phyloP scores from a whole-genome alignment of 2,329 filamentous ascomycete species.

The Apiospora pterosperma region DNA sequence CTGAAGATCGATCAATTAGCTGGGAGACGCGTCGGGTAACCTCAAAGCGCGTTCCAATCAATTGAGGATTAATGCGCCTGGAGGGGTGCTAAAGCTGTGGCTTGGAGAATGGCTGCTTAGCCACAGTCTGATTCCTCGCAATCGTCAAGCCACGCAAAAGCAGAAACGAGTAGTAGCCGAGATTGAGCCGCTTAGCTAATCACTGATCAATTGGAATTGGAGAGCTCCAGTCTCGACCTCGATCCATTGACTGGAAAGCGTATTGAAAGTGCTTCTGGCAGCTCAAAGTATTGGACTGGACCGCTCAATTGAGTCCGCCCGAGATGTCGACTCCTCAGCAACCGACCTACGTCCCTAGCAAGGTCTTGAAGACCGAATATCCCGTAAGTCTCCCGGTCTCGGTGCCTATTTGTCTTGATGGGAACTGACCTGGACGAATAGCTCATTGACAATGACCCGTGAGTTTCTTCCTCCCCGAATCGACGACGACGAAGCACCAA shows the following conservation, averaged over 20 bases:
- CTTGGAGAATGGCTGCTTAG: neutral
- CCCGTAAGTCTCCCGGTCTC: conserved; percentile 61
- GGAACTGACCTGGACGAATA: conserved; percentile 33
- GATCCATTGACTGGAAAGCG: conserved; percentile 7
- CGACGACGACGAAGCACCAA: neutral
- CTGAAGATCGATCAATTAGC: neutral
- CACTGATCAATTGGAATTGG: conserved; percentile 16
- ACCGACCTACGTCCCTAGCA: conserved; percentile 64
- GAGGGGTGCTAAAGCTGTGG: neutral
- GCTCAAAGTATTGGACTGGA: conserved; percentile 10
- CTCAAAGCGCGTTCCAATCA: conserved; percentile 9
- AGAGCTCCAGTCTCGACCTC: conserved; percentile 19
- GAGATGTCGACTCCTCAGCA: conserved; percentile 38
- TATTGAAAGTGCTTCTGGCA: conserved; percentile 2
- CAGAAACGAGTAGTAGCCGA: conserved; percentile 12
- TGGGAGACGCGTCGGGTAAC: conserved; percentile 9
- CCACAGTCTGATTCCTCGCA: neutral
- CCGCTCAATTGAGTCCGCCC: conserved; percentile 13
- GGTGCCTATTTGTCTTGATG: neutral
- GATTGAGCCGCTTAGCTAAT: conserved; percentile 27
- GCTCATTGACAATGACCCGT: conserved; percentile 99
- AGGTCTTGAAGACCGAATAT: conserved; percentile 78
- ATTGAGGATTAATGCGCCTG: neutral
- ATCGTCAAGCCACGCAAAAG: neutral
- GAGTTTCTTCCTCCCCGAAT: conserved; percentile 38